Base-by-base conservation (phyloP, 306 rosid species). In the Rosa persica region DNA sequence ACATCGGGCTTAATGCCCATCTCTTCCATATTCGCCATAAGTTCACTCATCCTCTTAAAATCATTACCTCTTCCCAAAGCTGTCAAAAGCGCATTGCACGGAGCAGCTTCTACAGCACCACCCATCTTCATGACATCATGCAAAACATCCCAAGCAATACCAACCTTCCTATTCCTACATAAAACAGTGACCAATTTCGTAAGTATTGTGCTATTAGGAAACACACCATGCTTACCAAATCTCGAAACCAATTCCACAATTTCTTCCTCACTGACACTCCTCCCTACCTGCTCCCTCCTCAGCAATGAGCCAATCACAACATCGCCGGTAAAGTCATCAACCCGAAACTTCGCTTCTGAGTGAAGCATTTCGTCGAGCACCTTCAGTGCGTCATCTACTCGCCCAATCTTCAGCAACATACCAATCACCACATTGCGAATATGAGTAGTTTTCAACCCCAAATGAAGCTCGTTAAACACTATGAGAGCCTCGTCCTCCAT, bases 331-430 rank as follows among this genome's bases (percentile, higher is more conserved):
- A 52, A 60, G 39, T 47, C 72, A 78, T 90, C 67, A 2, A 96
- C 94, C 30, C 69, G 76, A 72, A 82, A 83, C 72, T 60, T 70
- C 0, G 80, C 51, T 69, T 61, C 67, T 62, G 88, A 75, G 34
- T 82, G 77, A 78, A 92, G 88, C 94, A 92, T 92, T 92, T 92
- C 80, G 17, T 92, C 94, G 72, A 94, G 88, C 89, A 90, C 58
- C 2, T 83, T 81, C 77, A 81, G 75, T 0, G 97, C 93, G 76
- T 75, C 77, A 2, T 86, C 86, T 0, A 54, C 69, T 22, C 85
- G 73, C 20, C 90, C 88, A n/a, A 75, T 58, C 82, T 80, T 81
- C 67, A 94, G 8, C 76, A 88, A 43, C 42, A 38, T 9, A 11
- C 48, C 62, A 1, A 89, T 20, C 64, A 86, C n/a, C 61, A 60